phyloP scores from a whole-genome alignment of 345 rosid genomes.

The Eucalyptus cloeziana region DNA sequence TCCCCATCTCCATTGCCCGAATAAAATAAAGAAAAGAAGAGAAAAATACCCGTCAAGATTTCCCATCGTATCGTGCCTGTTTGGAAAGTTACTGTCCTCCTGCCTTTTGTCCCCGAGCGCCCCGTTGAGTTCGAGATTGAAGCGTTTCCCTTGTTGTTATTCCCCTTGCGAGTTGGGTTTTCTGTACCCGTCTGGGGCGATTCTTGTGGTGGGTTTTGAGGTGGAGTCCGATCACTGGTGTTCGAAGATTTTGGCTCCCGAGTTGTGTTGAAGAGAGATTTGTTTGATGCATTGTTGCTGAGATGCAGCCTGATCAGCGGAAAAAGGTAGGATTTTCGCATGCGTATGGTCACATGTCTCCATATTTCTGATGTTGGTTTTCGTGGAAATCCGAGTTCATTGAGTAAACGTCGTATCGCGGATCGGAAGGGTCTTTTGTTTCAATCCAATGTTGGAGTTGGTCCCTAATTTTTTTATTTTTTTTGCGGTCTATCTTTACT shows the following conservation, averaged over 20 bases:
- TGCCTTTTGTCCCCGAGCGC: background rate
- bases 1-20: background rate
- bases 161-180: background rate
- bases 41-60: background rate
- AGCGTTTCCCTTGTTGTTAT: background rate
- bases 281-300: conserved; percentile 34
- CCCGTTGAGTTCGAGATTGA: background rate
- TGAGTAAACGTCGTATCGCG: background rate
- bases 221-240: background rate
- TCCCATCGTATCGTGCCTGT: background rate
- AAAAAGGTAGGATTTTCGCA: conserved; percentile 44
- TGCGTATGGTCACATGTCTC: background rate
- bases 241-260: background rate
- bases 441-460: background rate
- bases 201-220: conserved; percentile 10
- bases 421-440: background rate
- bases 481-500: background rate
- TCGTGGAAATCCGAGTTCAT: background rate
- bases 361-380: background rate
- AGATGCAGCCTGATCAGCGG: conserved; percentile 92
- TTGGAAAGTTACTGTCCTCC: background rate
- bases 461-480: background rate
- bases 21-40: background rate
- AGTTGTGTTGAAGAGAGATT: background rate
- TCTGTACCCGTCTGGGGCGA: background rate